Evolutionary conservation across 2,329 filamentous ascomycete genomes (phyloP).

Genomic region (Xylogone sp.): DNA sequence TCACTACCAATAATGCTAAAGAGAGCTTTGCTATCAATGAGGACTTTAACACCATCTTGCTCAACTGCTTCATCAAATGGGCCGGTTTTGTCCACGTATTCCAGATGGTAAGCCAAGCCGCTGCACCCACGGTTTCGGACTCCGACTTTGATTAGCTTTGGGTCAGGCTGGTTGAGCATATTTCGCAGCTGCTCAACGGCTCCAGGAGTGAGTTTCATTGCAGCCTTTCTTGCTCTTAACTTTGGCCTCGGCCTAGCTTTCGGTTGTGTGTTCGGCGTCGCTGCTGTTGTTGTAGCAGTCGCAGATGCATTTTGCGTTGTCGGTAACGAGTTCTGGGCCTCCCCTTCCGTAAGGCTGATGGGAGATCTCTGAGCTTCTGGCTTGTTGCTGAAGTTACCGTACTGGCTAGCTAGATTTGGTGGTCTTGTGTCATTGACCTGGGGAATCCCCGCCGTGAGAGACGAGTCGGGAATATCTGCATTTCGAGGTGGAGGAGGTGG

Average conservation of each 20-base stretch:
- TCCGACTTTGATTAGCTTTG: conserved; percentile 90
- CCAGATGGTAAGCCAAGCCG: conserved; percentile 86
- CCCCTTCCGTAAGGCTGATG: conserved; percentile 53
- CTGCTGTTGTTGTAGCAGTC: conserved; percentile 33
- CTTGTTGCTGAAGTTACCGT: conserved; percentile 15
- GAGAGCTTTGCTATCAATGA: conserved; percentile 95
- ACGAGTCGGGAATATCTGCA: conserved; percentile 54
- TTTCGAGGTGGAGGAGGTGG: conserved; percentile 51
- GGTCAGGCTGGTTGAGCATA: conserved; percentile 78
- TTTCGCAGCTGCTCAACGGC: conserved; percentile 76
- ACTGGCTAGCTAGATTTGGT: conserved; percentile 35
- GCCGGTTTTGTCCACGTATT: conserved; percentile 90
- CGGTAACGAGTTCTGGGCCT: conserved; percentile 64
- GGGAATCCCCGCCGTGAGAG: conserved; percentile 47
- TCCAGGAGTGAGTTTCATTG: conserved; percentile 77
- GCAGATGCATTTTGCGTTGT: conserved; percentile 36
- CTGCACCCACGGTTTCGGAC: conserved; percentile 94
- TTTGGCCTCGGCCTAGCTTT: conserved; percentile 56
- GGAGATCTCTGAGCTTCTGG: conserved; percentile 28
- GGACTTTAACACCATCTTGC: conserved; percentile 91
- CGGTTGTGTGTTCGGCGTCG: conserved; percentile 27
- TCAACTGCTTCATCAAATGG: conserved; percentile 89
- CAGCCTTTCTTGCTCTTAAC: conserved; percentile 80
- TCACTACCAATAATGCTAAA: conserved; percentile 98
- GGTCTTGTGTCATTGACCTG: conserved; percentile 41